Conservation (phyloP, 169 alveolate genomes). For the Plasmodium reichenowi region DNA sequence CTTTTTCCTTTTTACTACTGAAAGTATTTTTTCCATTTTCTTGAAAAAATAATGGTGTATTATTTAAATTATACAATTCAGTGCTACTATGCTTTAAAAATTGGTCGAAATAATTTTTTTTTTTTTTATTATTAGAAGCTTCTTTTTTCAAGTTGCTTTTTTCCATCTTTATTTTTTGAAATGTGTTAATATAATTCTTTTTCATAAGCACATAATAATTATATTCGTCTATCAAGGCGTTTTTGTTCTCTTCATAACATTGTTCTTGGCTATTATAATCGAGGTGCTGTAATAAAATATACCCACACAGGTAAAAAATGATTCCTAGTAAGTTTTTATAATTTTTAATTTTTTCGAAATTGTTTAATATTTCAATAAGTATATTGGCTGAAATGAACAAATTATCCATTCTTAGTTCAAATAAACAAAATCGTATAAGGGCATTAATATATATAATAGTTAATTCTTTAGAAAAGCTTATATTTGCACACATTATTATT, state of each 20-base stretch:
- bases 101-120: not conserved
- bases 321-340: conserved; percentile 50
- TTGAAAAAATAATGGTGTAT: not conserved
- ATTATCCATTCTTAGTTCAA: conserved; percentile 69
- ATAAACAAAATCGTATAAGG: conserved; percentile 54
- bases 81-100: not conserved
- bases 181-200: conserved; percentile 6
- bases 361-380: conserved; percentile 43
- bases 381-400: conserved; percentile 26
- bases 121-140: not conserved
- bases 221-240: conserved; percentile 21
- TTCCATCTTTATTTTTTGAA: conserved; percentile 6
- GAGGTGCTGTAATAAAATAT: conserved; percentile 23
- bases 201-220: conserved; percentile 25
- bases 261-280: conserved; percentile 8
- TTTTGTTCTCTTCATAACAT: conserved; percentile 15
- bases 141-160: conserved; percentile 10
- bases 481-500: conserved; percentile 60
- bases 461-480: conserved; percentile 41
- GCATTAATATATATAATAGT: conserved; percentile 40
- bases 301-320: conserved; percentile 59
- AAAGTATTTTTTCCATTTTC: not conserved
- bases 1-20: not conserved
- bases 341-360: conserved; percentile 54
- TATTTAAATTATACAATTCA: not conserved